phyloP scores from a whole-genome alignment of 2,329 filamentous ascomycete genomes.

The Fusarium tricinctum region DNA sequence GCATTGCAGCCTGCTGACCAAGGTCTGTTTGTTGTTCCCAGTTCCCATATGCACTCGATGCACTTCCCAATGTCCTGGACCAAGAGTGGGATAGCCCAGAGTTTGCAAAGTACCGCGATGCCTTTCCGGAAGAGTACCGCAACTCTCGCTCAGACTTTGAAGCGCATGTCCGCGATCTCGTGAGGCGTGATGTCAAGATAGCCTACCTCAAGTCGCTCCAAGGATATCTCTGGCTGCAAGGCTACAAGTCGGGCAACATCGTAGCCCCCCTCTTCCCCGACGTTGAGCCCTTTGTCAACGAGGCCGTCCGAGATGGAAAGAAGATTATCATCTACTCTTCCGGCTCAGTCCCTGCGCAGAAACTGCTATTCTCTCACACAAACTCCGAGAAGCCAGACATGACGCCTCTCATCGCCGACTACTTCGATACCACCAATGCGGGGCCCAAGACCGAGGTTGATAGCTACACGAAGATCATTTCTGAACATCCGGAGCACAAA shows the following conservation, averaged over 20 bases:
- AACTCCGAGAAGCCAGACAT: conserved; percentile 71
- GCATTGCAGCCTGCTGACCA: conserved; percentile 37
- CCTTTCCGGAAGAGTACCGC: conserved; percentile 77
- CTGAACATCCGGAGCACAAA: conserved; percentile 57
- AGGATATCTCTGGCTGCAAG: conserved; percentile 82
- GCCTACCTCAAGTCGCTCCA: conserved; percentile 84
- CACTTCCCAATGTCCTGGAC: conserved; percentile 73
- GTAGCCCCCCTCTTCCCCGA: conserved; percentile 81
- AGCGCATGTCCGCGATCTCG: conserved; percentile 78
- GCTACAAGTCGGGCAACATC: conserved; percentile 78
- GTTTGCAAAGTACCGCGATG: conserved; percentile 77
- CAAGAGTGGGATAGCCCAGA: conserved; percentile 75
- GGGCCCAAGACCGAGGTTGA: conserved; percentile 76
- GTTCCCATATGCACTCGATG: conserved; percentile 83
- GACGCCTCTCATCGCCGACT: conserved; percentile 70
- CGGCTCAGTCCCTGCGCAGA: conserved; percentile 84
- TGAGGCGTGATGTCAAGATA: conserved; percentile 79
- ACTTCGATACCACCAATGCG: conserved; percentile 86
- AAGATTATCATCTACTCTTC: conserved; percentile 84
- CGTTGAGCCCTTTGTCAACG: conserved; percentile 73
- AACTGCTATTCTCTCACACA: conserved; percentile 80
- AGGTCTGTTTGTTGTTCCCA: conserved; percentile 53
- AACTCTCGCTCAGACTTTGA: conserved; percentile 71
- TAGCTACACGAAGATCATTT: conserved; percentile 77
- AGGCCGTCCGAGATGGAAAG: conserved; percentile 69